phyloP scores from a whole-genome alignment of 495 filamentous ascomycete genomes.

The Hypoxylon subgilvum region DNA sequence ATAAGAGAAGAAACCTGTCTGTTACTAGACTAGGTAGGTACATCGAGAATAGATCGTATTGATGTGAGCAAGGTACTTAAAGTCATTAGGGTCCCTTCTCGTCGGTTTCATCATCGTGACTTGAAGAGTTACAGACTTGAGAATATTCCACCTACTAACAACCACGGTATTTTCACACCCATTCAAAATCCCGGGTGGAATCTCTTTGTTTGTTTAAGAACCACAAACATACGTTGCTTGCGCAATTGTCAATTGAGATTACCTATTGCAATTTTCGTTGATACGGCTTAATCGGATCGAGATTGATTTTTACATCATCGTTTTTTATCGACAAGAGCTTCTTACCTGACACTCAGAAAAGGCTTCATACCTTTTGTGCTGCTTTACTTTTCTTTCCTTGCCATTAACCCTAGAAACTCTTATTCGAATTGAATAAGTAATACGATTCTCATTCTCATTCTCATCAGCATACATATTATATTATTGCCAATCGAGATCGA shows the following conservation, averaged over 20 bases:
- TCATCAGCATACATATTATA: not conserved
- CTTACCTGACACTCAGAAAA: no score
- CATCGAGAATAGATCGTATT: not conserved
- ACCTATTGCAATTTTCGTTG: slow-evolving; percentile 14
- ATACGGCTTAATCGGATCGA: slow-evolving; percentile 19
- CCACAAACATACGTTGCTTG: slow-evolving; percentile 5
- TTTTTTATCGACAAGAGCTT: slow-evolving; percentile 17
- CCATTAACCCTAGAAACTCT: no score
- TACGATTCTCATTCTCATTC: no score
- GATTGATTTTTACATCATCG: slow-evolving; percentile 35
- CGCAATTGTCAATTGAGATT: no score
- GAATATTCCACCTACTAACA: not conserved
- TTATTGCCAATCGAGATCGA: slow-evolving; percentile 33
- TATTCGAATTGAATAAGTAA: no score
- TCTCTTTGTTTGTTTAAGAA: slow-evolving; percentile 16
- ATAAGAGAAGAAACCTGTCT: slow-evolving; percentile 7
- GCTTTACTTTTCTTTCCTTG: no score
- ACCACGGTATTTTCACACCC: not conserved
- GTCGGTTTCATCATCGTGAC: slow-evolving; percentile 33
- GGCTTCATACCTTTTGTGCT: no score
- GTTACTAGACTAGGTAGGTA: slow-evolving; percentile 8
- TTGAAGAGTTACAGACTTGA: slow-evolving; percentile 23
- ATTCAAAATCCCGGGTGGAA: no score
- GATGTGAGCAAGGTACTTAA: slow-evolving; percentile 28
- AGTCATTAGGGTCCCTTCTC: slow-evolving; percentile 26